A percentile compares a stretch with the other conserved stretches of the same genome.
Evolutionary conservation across 78 protist species (phyloP).

Genomic region (slime mould (Dictyostelium discoideum)): dicty_2.7 NC_007090.3:1593001-1593500

Average conservation of each 20-base stretch:
- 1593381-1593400: slow-evolving; percentile 50
- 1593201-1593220: slow-evolving; percentile 40
- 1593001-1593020: background rate
- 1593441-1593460: slow-evolving; percentile 2
- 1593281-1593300: too few relatives aligned
- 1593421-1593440: slow-evolving; percentile 23
- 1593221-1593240: slow-evolving; percentile 55
- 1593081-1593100: slow-evolving; percentile 19
- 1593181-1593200: slow-evolving; percentile 67
- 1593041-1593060: slow-evolving; percentile 24
- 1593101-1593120: slow-evolving; percentile 5
- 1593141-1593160: slow-evolving; percentile 53
- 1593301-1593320: too few relatives aligned
- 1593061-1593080: slow-evolving; percentile 26
- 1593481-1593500: slow-evolving; percentile 9
- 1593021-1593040: background rate
- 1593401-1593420: background rate
- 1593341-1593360: background rate
- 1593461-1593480: slow-evolving; percentile 40
- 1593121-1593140: slow-evolving; percentile 9
- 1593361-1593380: slow-evolving; percentile 59
- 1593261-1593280: too few relatives aligned
- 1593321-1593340: too few relatives aligned
- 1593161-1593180: slow-evolving; percentile 35
- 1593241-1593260: background rate